Conservation (phyloP, 2,329 filamentous ascomycete genomes). For the Claviceps citrina region DNA sequence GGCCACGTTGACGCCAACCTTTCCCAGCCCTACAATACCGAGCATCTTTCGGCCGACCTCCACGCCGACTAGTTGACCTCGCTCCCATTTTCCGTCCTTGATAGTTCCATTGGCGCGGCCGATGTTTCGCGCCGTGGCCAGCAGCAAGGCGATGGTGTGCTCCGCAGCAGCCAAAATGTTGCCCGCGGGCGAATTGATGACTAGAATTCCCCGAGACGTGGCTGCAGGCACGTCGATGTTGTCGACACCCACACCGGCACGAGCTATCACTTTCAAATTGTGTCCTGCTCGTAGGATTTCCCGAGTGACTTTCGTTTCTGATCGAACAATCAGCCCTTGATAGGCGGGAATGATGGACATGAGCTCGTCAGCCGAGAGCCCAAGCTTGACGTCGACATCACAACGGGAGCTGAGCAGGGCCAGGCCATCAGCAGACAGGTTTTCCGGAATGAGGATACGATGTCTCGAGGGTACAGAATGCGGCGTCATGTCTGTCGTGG, state of each 20-base stretch:
- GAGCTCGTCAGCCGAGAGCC: slow-evolving; percentile 47
- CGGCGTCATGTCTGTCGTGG: slow-evolving; percentile 6
- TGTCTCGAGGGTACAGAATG: slow-evolving; percentile 12
- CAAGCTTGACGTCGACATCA: slow-evolving; percentile 53
- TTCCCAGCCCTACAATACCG: slow-evolving; percentile 65
- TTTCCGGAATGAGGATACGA: slow-evolving; percentile 59
- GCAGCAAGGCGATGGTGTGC: slow-evolving; percentile 59
- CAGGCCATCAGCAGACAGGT: slow-evolving; percentile 64
- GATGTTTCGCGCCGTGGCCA: slow-evolving; percentile 60
- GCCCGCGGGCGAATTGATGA: slow-evolving; percentile 64
- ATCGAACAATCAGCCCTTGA: slow-evolving; percentile 64
- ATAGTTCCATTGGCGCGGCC: slow-evolving; percentile 53
- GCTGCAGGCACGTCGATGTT: slow-evolving; percentile 65
- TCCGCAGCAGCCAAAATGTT: slow-evolving; percentile 72
- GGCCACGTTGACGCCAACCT: slow-evolving; percentile 68
- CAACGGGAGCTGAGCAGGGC: slow-evolving; percentile 50
- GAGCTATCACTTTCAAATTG: slow-evolving; percentile 61
- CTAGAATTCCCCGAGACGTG: slow-evolving; percentile 58
- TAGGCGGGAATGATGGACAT: slow-evolving; percentile 53
- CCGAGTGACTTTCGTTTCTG: slow-evolving; percentile 66
- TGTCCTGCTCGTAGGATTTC: slow-evolving; percentile 48
- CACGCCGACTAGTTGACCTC: slow-evolving; percentile 57
- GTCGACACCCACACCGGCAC: slow-evolving; percentile 70
- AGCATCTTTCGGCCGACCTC: slow-evolving; percentile 66
- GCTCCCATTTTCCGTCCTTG: slow-evolving; percentile 61